Conservation (phyloP, 202 grass and related monocot species). For the Elaeis oleifera region DNA sequence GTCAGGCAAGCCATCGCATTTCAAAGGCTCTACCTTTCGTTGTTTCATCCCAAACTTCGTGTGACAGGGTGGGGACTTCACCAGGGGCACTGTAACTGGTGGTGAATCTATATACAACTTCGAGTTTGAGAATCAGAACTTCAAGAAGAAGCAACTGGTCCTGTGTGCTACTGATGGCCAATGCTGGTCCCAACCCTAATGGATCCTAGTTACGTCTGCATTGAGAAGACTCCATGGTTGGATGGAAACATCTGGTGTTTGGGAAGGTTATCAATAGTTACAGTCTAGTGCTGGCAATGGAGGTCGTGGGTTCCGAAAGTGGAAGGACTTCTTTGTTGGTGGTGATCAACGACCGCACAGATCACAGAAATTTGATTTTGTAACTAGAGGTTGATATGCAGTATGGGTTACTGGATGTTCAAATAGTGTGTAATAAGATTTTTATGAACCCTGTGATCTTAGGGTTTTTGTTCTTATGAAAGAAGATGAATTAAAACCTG, state of each 20-base stretch:
- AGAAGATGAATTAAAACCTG: too few relatives aligned
- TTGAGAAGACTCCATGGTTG: constrained; percentile 39
- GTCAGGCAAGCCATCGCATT: constrained; percentile 55
- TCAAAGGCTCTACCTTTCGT: constrained; percentile 70
- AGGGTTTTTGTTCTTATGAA: too few relatives aligned
- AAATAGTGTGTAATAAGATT: too few relatives aligned
- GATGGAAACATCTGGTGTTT: constrained; percentile 70
- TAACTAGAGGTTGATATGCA: too few relatives aligned
- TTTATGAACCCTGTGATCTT: too few relatives aligned
- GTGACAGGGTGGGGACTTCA: constrained; percentile 90
- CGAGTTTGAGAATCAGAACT: constrained; percentile 75
- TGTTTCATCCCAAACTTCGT: constrained; percentile 68
- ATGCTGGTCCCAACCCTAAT: constrained; percentile 61
- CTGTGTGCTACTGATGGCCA: constrained; percentile 66
- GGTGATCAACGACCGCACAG: constrained; percentile 50
- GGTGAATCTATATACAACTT: constrained; percentile 68
- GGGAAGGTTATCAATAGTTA: constrained; percentile 62
- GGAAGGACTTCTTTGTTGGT: constrained; percentile 37
- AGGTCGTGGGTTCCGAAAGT: constrained; percentile 30
- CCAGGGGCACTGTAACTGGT: constrained; percentile 60
- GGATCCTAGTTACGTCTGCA: constrained; percentile 85
- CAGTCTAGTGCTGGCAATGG: constrained; percentile 55
- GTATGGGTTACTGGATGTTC: too few relatives aligned
- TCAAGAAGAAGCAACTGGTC: constrained; percentile 47
- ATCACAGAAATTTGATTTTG: constrained; percentile 4